Percentiles rank a stretch among this genome's conserved stretches.
phyloP scores from a whole-genome alignment of 1,139 yeast species.

The Suhomyces taliae region DNA sequence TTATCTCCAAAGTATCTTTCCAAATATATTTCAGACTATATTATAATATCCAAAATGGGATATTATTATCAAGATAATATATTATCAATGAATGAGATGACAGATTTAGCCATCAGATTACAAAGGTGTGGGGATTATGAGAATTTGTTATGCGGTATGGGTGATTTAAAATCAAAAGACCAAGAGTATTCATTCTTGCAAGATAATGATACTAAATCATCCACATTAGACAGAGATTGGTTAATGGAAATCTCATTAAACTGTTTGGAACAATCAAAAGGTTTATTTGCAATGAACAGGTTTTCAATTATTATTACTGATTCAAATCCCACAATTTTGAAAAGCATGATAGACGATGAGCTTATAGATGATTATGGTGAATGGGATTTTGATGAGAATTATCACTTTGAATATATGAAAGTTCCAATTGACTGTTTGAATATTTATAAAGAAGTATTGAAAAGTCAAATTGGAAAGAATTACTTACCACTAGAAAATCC shows the following conservation, averaged over 20 bases:
- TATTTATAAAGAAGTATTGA: slow-evolving; percentile 2
- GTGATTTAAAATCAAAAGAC: slow-evolving; percentile 13
- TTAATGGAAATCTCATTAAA: slow-evolving; percentile 39
- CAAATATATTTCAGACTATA: slow-evolving; percentile 40
- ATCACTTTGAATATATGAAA: slow-evolving; percentile 19
- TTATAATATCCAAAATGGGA: slow-evolving; percentile 44
- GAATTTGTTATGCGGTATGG: slow-evolving; percentile 41
- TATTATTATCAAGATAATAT: slow-evolving; percentile 39
- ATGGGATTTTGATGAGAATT: slow-evolving; percentile 16
- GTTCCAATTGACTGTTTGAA: slow-evolving; percentile 11
- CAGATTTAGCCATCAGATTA: slow-evolving; percentile 35
- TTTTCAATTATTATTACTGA: slow-evolving; percentile 20
- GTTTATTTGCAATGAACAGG: slow-evolving; percentile 25
- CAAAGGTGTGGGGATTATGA: slow-evolving; percentile 28
- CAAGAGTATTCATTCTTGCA: no score
- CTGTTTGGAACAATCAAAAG: slow-evolving; percentile 30
- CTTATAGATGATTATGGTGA: neutral
- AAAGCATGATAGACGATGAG: neutral
- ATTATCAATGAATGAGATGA: slow-evolving; percentile 48
- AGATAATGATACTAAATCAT: no score
- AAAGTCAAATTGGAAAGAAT: neutral
- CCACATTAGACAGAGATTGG: slow-evolving; percentile 19
- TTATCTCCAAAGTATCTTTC: slow-evolving; percentile 7
- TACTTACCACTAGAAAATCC: slow-evolving; percentile 8
- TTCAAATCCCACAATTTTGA: neutral